A percentile compares a stretch with the other conserved stretches of the same genome.
Conservation (phyloP, 108 stramenopile species). For the Licmophora abbreviata region DNA sequence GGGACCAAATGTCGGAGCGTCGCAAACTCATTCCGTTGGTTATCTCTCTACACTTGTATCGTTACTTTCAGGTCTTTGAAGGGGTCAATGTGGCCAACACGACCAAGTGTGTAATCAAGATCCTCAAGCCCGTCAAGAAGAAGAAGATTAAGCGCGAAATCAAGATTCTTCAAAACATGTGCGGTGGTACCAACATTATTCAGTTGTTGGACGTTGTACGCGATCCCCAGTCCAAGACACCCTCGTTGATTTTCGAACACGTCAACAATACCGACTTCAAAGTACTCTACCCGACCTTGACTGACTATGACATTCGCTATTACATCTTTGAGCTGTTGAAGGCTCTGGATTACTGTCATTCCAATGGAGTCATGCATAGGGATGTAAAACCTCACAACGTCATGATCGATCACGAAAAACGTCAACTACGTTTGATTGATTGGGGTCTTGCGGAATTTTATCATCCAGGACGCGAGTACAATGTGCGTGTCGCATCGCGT, state of each 20-base stretch:
- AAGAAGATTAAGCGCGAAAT: slow-evolving; percentile 99
- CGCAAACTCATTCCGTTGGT: no score
- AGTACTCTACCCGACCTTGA: slow-evolving; percentile 95
- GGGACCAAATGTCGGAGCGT: not conserved
- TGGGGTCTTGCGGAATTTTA: slow-evolving; percentile 99
- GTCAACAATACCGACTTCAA: slow-evolving; percentile 99
- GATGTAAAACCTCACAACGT: slow-evolving; percentile 99
- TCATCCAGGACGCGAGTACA: slow-evolving; percentile 99
- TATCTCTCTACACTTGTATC: not conserved
- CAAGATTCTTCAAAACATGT: slow-evolving; percentile 99
- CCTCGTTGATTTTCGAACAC: slow-evolving; percentile 97
- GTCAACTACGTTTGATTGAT: slow-evolving; percentile 97
- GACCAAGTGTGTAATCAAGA: slow-evolving; percentile 98
- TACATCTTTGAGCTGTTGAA: slow-evolving; percentile 99
- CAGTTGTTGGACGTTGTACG: slow-evolving; percentile 98
- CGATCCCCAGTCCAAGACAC: slow-evolving; percentile 99
- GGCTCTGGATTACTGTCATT: slow-evolving; percentile 99
- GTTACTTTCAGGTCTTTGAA: slow-evolving; percentile 78
- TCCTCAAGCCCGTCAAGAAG: slow-evolving; percentile 99
- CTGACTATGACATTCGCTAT: slow-evolving; percentile 98
- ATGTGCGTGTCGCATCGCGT: slow-evolving; percentile 98
- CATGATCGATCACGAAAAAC: slow-evolving; percentile 98
- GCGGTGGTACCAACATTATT: slow-evolving; percentile 99
- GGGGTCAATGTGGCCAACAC: slow-evolving; percentile 93
- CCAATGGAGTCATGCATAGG: slow-evolving; percentile 99